These are phyloP conservation scores for Aspergillus flavus DNA, from an alignment of 2,329 filamentous ascomycete genomes.

Conservation along the genomic window DNA sequence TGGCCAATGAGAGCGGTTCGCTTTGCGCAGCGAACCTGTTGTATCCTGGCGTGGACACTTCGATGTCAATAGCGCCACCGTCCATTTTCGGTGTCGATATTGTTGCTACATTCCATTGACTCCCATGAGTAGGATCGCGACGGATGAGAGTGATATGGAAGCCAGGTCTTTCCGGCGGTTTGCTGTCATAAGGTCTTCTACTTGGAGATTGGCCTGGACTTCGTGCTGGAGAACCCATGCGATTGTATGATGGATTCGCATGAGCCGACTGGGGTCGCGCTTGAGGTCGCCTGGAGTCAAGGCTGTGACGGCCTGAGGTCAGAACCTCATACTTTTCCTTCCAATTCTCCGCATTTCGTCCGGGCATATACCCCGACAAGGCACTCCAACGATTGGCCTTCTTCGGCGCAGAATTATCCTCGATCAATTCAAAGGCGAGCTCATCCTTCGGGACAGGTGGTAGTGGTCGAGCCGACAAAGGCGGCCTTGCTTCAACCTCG, in stretches of 20 bases:
- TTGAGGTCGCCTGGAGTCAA: slow-evolving; percentile 31
- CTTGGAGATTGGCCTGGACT: slow-evolving; percentile 34
- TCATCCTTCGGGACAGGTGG: slow-evolving; percentile 32
- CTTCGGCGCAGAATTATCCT: slow-evolving; percentile 16
- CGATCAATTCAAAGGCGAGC: slow-evolving; percentile 11
- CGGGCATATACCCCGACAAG: slow-evolving; percentile 27
- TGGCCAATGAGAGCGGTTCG: slow-evolving; percentile 38
- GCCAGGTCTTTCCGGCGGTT: slow-evolving; percentile 22
- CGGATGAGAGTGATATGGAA: slow-evolving; percentile 65
- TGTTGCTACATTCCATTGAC: slow-evolving; percentile 75
- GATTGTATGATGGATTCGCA: slow-evolving; percentile 21
- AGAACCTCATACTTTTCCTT: slow-evolving; percentile 28
- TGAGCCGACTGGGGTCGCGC: slow-evolving; percentile 28
- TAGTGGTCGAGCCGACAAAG: slow-evolving; percentile 28
- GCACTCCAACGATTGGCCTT: slow-evolving; percentile 35
- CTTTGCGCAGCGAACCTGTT: slow-evolving; percentile 54
- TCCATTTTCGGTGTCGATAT: slow-evolving; percentile 50
- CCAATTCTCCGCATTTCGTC: slow-evolving; percentile 21
- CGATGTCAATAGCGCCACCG: slow-evolving; percentile 50
- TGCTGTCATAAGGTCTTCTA: slow-evolving; percentile 15
- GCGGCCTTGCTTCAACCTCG: slow-evolving; percentile 2
- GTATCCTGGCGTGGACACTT: slow-evolving; percentile 63
- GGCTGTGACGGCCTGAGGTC: slow-evolving; percentile 30
- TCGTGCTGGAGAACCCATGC: slow-evolving; percentile 23
- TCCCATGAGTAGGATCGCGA: slow-evolving; percentile 68